Evolutionary conservation across 2,329 filamentous ascomycete species (phyloP).

Genomic region (Trichocomaceae sp.): DNA sequence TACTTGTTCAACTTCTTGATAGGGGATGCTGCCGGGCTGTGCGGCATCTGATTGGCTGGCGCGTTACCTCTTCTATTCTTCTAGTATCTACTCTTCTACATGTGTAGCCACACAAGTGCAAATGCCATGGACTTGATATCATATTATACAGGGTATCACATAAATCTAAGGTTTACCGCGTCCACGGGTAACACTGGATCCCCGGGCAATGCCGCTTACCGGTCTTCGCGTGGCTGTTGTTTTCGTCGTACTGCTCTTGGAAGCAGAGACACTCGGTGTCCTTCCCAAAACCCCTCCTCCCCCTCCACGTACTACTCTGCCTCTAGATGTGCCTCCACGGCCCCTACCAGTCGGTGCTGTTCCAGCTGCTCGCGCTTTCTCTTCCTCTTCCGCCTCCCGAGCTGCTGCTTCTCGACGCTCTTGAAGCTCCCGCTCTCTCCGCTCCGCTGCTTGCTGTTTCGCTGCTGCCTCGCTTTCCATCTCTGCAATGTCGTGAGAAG

Average conservation of each 20-base stretch:
- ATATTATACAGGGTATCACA: slow-evolving; percentile 4
- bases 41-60: not conserved
- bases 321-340: slow-evolving; percentile 30
- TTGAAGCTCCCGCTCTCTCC: slow-evolving; percentile 71
- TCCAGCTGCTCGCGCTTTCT: slow-evolving; percentile 32
- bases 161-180: slow-evolving; percentile 19
- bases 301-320: slow-evolving; percentile 27
- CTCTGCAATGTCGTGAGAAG: slow-evolving; percentile 77
- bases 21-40: not conserved
- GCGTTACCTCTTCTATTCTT: not conserved
- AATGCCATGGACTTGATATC: not conserved
- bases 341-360: slow-evolving; percentile 22
- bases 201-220: slow-evolving; percentile 35
- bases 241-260: slow-evolving; percentile 5
- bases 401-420: slow-evolving; percentile 64
- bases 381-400: slow-evolving; percentile 46
- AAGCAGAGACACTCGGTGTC: slow-evolving; percentile 29
- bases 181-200: slow-evolving; percentile 28
- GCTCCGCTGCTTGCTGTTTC: slow-evolving; percentile 69
- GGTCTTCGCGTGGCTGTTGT: slow-evolving; percentile 28
- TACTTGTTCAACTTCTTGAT: no score
- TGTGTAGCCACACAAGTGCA: no score
- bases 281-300: slow-evolving; percentile 22
- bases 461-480: slow-evolving; percentile 71
- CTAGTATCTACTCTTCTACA: no score